Base-by-base conservation (phyloP, 1,284 basidiomycete genomes). In the Tilletia walkeri region DNA sequence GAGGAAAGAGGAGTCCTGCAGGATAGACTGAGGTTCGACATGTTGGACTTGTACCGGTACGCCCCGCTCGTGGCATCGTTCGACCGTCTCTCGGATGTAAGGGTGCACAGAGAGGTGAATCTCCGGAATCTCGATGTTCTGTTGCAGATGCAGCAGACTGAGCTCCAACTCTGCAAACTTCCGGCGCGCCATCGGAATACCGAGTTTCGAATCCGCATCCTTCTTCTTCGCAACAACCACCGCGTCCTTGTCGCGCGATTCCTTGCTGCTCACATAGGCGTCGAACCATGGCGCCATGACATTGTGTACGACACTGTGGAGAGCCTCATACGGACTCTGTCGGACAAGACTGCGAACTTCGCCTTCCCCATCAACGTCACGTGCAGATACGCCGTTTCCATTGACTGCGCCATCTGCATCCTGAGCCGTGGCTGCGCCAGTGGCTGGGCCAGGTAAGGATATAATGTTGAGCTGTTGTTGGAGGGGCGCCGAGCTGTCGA, bases 261-360 rank as follows among this genome's bases (percentile, higher is more conserved):
- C 72, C 69, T 85, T 85, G 66, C 87, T 86, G 67, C 84, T 86
- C 39, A 97, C 93, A 79, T 96, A 98, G 14, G 94, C 94, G 84
- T 98, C 95, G 80, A 99, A 98, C 91, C 94, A 98, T 0, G 95
- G 95, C 74, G 97, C 95, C 65, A 98, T 94, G 80, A 94, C 95
- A 75, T 90, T 91, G 81, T 95, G 96, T 12, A 99, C 94, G 36
- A 99, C 89, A n/a, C 93, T 92, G 84, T 98, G 95, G 20, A 99
- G 85, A 81, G 93, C 93, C 84, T 98, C 95, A 81, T 98, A 99
- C 0, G 95, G 95, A 49, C 76, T 79, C 67, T 80, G 77, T 1
- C 76, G 73, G 6, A 82, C 72, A 14, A 69, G 69, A 34, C 48
- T 48, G 68, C 50, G 54, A 36, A 69, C 34, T 56, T 67, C 14